These are phyloP conservation scores for Aspergillus calidoustus DNA, from an alignment of 2,329 filamentous ascomycete species.

Conservation along the genomic window DNA sequence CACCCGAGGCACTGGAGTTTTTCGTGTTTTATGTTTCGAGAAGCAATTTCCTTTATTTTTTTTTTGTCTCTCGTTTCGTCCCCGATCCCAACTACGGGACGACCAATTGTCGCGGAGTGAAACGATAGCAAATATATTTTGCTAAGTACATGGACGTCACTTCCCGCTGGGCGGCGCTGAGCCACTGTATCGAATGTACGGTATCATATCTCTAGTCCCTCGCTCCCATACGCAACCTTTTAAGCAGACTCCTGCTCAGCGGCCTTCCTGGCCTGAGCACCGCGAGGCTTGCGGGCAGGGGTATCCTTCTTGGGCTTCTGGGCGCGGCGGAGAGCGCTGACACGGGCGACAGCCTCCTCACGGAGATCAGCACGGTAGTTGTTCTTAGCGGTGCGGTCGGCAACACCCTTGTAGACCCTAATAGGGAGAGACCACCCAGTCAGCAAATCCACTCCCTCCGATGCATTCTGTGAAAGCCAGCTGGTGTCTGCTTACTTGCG, in stretches of 20 bases:
- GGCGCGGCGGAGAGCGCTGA: slow-evolving; percentile 79
- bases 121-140: slow-evolving; percentile 23
- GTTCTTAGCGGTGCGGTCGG: slow-evolving; percentile 78
- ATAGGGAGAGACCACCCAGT: slow-evolving; percentile 14
- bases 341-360: slow-evolving; percentile 79
- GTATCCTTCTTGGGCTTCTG: slow-evolving; percentile 78
- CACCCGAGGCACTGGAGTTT: not conserved
- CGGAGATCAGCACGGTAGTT: slow-evolving; percentile 84
- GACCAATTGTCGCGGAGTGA: slow-evolving; percentile 15
- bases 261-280: slow-evolving; percentile 77
- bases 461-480: not conserved
- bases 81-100: slow-evolving; percentile 17
- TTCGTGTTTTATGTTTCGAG: not conserved
- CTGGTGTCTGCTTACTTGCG: slow-evolving; percentile 69
- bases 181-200: slow-evolving; percentile 23
- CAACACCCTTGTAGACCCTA: slow-evolving; percentile 88
- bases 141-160: slow-evolving; percentile 39
- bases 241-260: slow-evolving; percentile 46
- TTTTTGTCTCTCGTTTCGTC: slow-evolving; percentile 21
- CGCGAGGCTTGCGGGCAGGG: slow-evolving; percentile 75
- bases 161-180: slow-evolving; percentile 32
- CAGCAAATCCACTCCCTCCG: slow-evolving; percentile 24
- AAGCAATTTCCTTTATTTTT: slow-evolving; percentile 13
- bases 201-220: slow-evolving; percentile 19
- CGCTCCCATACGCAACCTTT: slow-evolving; percentile 20